phyloP scores from a whole-genome alignment of 306 rosid genomes.

The Glycine tomentella region DNA sequence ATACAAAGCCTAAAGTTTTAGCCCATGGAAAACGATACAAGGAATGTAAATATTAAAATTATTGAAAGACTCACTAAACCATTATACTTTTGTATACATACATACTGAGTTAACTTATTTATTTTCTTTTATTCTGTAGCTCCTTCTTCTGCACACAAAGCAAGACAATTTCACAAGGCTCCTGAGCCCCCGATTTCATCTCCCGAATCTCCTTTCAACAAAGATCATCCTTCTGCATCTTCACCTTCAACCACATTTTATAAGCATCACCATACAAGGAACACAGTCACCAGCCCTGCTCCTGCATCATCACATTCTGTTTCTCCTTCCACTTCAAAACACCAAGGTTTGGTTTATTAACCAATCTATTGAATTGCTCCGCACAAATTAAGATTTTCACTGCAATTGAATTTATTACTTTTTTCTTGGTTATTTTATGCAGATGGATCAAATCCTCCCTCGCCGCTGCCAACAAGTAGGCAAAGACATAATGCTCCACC shows the following conservation, averaged over 20 bases:
- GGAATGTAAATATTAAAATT: constrained; percentile 25
- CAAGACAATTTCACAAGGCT: constrained; percentile 52
- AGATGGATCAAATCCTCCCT: too few relatives aligned
- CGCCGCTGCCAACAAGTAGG: too few relatives aligned
- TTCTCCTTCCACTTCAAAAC: constrained; percentile 62
- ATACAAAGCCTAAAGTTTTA: too few relatives aligned
- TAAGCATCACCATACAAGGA: constrained; percentile 61
- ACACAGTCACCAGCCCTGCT: constrained; percentile 63
- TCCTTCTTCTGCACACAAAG: constrained; percentile 63
- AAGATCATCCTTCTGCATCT: constrained; percentile 59
- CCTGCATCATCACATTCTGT: constrained; percentile 62
- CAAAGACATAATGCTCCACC: too few relatives aligned
- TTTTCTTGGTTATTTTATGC: too few relatives aligned
- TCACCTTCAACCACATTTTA: constrained; percentile 60
- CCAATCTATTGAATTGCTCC: too few relatives aligned
- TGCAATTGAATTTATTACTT: too few relatives aligned
- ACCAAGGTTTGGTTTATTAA: constrained; percentile 60
- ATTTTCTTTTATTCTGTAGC: constrained; percentile 50
- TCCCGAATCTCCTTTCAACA: constrained; percentile 57
- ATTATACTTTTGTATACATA: background rate
- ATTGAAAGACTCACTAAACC: background rate
- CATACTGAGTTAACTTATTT: constrained; percentile 2
- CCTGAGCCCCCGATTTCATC: constrained; percentile 56
- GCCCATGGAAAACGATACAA: constrained; percentile 17
- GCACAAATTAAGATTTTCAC: too few relatives aligned